Percentiles rank a stretch among this genome's conserved stretches.
Evolutionary conservation across 2,329 filamentous ascomycete genomes (phyloP).

Genomic region (Fusarium buharicum): DNA sequence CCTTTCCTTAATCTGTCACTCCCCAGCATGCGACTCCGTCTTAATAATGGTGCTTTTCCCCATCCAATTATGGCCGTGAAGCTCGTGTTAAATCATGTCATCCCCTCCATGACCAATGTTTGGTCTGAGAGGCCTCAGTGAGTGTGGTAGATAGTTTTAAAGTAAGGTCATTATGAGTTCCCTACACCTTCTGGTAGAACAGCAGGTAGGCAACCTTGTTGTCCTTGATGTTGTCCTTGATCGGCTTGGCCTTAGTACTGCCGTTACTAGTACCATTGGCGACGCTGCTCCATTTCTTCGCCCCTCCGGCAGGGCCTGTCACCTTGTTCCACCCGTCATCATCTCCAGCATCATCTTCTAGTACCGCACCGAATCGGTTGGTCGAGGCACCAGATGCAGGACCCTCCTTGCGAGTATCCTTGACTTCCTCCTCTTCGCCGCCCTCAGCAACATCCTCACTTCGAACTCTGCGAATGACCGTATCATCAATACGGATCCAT

Average conservation of each 20-base stretch:
- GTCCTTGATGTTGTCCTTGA: conserved; percentile 78
- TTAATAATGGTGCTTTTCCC: conserved; percentile 40
- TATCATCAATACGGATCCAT: conserved; percentile 97
- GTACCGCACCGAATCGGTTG: conserved; percentile 80
- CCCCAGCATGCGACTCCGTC: conserved; percentile 41
- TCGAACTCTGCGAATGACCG: conserved; percentile 83
- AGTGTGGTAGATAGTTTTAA: conserved; percentile 26
- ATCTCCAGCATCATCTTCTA: conserved; percentile 73
- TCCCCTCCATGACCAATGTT: conserved; percentile 30
- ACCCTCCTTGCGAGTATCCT: conserved; percentile 58
- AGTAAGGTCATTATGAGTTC: conserved; percentile 3
- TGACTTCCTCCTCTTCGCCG: conserved; percentile 79
- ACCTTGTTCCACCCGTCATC: conserved; percentile 89
- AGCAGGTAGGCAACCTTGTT: conserved; percentile 97
- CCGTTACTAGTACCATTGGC: conserved; percentile 71
- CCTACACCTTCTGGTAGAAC: conserved; percentile 84
- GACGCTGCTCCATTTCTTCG: conserved; percentile 75
- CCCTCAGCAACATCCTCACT: conserved; percentile 90
- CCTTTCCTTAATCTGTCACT: conserved; percentile 35
- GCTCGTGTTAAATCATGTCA: conserved; percentile 40
- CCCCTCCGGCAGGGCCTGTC: conserved; percentile 65
- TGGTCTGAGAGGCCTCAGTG: conserved; percentile 30
- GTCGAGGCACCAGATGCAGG: conserved; percentile 55
- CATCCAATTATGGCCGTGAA: conserved; percentile 45
- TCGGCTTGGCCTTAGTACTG: conserved; percentile 66